Conservation (phyloP, 805 yeast species). For the Ogataea allantospora region DNA sequence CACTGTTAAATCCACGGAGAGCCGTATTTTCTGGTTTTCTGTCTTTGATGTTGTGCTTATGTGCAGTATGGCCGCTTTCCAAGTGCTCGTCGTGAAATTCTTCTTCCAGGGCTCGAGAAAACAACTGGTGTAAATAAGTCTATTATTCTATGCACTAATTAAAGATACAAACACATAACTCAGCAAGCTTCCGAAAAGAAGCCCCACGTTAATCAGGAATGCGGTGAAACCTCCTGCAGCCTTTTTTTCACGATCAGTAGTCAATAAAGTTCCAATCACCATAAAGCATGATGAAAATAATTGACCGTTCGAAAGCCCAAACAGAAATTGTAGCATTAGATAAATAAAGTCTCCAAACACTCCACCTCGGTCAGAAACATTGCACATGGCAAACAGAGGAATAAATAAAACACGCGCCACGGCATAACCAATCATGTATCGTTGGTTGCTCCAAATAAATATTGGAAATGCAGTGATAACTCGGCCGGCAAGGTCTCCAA, state of each 20-base stretch:
- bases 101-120: conserved; percentile 71
- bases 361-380: conserved; percentile 46
- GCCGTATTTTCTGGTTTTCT: conserved; percentile 64
- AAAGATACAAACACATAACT: conserved; percentile 63
- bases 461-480: conserved; percentile 53
- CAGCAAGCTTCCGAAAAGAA: conserved; percentile 73
- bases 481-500: conserved; percentile 84
- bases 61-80: conserved; percentile 69
- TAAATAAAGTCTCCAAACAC: conserved; percentile 62
- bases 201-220: conserved; percentile 72
- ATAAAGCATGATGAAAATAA: conserved; percentile 70
- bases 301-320: conserved; percentile 90
- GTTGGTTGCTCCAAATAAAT: conserved; percentile 44
- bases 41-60: conserved; percentile 60
- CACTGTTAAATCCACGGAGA: conserved; percentile 65
- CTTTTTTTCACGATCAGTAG: conserved; percentile 61
- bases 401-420: conserved; percentile 55
- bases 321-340: conserved; percentile 64
- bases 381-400: conserved; percentile 72
- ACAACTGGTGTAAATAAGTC: conserved; percentile 47
- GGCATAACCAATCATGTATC: conserved; percentile 51
- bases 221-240: conserved; percentile 96
- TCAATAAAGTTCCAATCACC: conserved; percentile 27
- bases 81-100: conserved; percentile 64
- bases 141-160: conserved; percentile 8